Evolutionary conservation across 176 grass and related monocot genomes (phyloP).

Genomic region (Juncus effusus): DNA sequence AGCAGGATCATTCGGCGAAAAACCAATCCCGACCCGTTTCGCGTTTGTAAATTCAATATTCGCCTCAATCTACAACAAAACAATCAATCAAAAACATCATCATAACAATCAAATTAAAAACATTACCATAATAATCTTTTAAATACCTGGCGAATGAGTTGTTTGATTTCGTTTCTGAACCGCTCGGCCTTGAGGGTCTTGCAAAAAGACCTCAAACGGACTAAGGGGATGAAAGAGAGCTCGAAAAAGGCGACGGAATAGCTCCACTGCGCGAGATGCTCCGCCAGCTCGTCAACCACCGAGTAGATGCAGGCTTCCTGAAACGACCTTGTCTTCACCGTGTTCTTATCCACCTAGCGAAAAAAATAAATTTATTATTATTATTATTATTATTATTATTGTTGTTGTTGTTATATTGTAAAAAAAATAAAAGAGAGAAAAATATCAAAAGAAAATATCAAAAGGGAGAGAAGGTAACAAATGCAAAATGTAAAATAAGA

Average conservation of each 20-base stretch:
- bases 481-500: not conserved
- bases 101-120: slow-evolving; percentile 1
- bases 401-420: slow-evolving; percentile 4
- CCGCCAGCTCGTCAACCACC: slow-evolving; percentile 67
- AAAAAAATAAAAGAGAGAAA: not conserved
- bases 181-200: slow-evolving; percentile 84
- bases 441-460: not conserved
- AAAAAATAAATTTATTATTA: slow-evolving; percentile 19
- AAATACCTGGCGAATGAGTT: slow-evolving; percentile 81
- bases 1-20: slow-evolving; percentile 69
- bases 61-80: slow-evolving; percentile 53
- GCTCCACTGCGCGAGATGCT: slow-evolving; percentile 92
- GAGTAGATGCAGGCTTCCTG: slow-evolving; percentile 87
- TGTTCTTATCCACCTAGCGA: slow-evolving; percentile 85
- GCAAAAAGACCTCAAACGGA: slow-evolving; percentile 65
- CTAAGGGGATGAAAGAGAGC: slow-evolving; percentile 72
- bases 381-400: not conserved
- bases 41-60: slow-evolving; percentile 62
- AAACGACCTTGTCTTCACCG: slow-evolving; percentile 88
- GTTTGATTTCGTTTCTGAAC: slow-evolving; percentile 81
- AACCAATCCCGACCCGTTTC: slow-evolving; percentile 49
- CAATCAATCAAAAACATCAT: slow-evolving; percentile 26
- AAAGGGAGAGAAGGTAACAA: not conserved
- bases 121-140: not conserved
- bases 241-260: slow-evolving; percentile 79